Evolutionary conservation across 2,329 filamentous ascomycete species (phyloP).

Genomic region (Plenodomus biglobosus): DNA sequence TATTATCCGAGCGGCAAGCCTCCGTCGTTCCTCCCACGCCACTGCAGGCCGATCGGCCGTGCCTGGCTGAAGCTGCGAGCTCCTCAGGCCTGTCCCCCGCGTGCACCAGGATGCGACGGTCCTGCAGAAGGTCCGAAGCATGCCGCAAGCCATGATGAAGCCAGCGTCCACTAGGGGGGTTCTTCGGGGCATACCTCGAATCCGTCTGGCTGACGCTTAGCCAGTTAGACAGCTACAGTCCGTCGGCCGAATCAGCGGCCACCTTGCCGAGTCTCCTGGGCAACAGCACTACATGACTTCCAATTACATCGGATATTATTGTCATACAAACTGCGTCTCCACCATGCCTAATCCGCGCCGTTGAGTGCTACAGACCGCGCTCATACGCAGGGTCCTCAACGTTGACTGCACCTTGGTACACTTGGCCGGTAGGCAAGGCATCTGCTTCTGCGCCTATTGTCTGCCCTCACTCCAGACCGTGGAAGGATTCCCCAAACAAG

Average conservation of each 20-base stretch:
- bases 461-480: conserved; percentile 6
- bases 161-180: conserved; percentile 10
- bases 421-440: not conserved
- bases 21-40: conserved; percentile 2
- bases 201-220: conserved; percentile 13
- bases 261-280: conserved; percentile 14
- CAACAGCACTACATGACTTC: conserved; percentile 15
- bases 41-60: conserved; percentile 7
- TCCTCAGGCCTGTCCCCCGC: conserved; percentile 8
- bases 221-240: too few species aligned
- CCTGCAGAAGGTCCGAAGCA: conserved; percentile 6
- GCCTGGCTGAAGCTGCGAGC: conserved; percentile 1
- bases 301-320: conserved; percentile 13
- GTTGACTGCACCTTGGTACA: not conserved
- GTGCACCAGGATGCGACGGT: conserved; percentile 15
- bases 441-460: conserved; percentile 4
- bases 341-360: conserved; percentile 9
- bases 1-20: not conserved
- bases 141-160: conserved; percentile 13
- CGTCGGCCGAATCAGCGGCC: conserved; percentile 16
- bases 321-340: conserved; percentile 11
- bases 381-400: conserved; percentile 11
- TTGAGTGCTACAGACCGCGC: conserved; percentile 7
- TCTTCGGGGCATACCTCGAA: conserved; percentile 15
- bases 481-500: conserved; percentile 11